These are phyloP conservation scores for Platismatia glauca DNA, from an alignment of 495 filamentous ascomycete species.

Conservation along the genomic window DNA sequence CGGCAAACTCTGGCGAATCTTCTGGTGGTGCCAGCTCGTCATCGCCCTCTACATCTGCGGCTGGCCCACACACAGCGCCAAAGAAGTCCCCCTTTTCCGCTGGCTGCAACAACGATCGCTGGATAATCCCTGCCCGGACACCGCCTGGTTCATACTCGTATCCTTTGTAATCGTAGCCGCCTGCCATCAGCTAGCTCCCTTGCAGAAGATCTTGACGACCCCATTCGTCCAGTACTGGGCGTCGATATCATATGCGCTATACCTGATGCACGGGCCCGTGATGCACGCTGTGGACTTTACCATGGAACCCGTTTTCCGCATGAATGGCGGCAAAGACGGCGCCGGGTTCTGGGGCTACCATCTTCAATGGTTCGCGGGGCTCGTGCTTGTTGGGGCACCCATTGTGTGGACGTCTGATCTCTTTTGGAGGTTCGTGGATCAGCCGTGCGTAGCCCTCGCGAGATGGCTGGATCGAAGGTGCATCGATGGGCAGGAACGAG, in stretches of 20 bases:
- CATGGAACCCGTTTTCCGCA: conserved; percentile 30
- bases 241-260: conserved; percentile 42
- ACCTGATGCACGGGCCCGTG: conserved; percentile 45
- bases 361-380: background rate
- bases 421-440: conserved; percentile 39
- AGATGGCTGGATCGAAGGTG: conserved; percentile 33
- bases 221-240: conserved; percentile 37
- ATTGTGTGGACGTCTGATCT: conserved; percentile 39
- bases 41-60: background rate
- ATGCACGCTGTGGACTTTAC: conserved; percentile 37
- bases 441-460: conserved; percentile 37
- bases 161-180: background rate
- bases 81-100: background rate
- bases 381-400: conserved; percentile 30
- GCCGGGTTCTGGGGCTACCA: conserved; percentile 30
- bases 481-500: background rate
- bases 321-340: conserved; percentile 30
- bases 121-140: background rate
- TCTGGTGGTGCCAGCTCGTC: background rate
- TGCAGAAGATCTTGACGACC: conserved; percentile 2
- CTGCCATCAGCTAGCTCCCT: background rate
- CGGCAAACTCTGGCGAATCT: background rate
- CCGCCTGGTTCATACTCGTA: background rate
- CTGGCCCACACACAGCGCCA: background rate
- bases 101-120: background rate